Base-by-base conservation (phyloP, 2,329 filamentous ascomycete species). In the Ceratocystis huliohia region DNA sequence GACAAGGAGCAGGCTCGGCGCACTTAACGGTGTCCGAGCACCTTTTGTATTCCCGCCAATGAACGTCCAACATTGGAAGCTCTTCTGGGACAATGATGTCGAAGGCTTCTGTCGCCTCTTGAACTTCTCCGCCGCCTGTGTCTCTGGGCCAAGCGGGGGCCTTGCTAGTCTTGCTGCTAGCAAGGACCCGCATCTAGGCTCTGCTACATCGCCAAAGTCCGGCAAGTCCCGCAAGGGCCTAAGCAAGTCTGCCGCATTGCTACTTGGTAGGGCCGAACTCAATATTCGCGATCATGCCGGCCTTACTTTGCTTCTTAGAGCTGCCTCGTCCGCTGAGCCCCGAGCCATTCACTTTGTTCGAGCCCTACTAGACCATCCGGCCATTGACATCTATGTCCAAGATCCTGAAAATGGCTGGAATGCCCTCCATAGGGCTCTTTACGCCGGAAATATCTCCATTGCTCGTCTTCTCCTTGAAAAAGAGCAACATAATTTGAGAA, bases 1-100 rank as follows among this genome's bases (percentile, higher is more conserved):
- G 56, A 59, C 56, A 25, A 59, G 56, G 56, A 33, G 56, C 56
- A 30, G 6, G 10, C 56, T 59, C 56, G 17, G 56, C 56, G 28
- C 56, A 33, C 56, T 59, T 37, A 7, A n/a, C 10, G 63, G 63
- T 61, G 48, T 46, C 44, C 33, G 44, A 13, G 59, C 64, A 37
- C 73, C 72, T 67, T 71, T 70, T 70, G 65, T 70, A 69, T 73
- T 71, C 72, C 76, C 75, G 79, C 85, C 85, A 85, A 94, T 97
- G 93, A 97, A 90, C 87, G 88, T 91, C 81, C 84, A 88, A 84
- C 86, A 99, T 77, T 96, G 93, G 93, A 92, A 91, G 83, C 90
- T 85, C 76, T 97, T 93, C 76, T 88, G 95, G 81, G 88, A 96
- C 85, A 89, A 96, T 83, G 91, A 99, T 85, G 88, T 96, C 85